phyloP scores from a whole-genome alignment of 176 grass and related monocot genomes.

The Hyparrhenia diplandra region DNA sequence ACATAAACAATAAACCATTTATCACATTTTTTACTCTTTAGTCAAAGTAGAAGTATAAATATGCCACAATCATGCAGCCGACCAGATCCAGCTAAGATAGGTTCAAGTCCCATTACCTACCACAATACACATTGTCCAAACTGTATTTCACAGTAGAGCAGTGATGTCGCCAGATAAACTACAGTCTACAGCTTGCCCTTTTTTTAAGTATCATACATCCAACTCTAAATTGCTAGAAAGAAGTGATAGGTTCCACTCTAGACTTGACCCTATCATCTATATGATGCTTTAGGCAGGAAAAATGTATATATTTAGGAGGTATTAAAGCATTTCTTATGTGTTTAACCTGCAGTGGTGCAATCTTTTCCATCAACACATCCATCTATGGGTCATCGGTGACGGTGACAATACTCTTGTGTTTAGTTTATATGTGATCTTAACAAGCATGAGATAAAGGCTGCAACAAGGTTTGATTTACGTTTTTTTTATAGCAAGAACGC shows the following conservation, averaged over 20 bases:
- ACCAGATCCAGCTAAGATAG: background rate
- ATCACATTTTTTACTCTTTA: background rate
- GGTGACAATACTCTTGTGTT: background rate
- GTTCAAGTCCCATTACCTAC: background rate
- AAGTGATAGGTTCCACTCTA: background rate
- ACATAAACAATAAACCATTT: background rate
- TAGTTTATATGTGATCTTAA: background rate
- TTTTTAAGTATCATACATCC: conserved; percentile 1
- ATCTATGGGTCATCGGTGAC: background rate
- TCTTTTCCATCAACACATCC: background rate
- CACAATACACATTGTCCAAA: background rate
- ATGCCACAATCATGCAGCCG: background rate
- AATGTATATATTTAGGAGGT: background rate
- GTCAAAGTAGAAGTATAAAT: background rate
- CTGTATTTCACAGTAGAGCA: background rate
- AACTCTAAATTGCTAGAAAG: conserved; percentile 4
- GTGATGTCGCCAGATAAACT: conserved; percentile 7
- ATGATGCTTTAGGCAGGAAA: background rate
- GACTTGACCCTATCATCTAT: conserved; percentile 3
- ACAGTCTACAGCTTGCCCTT: background rate
- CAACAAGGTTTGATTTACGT: background rate
- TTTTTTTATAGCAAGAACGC: background rate
- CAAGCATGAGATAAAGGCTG: background rate
- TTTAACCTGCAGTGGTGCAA: background rate
- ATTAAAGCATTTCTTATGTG: background rate